These are phyloP conservation scores for Chaetomium strumarium DNA, from an alignment of 2,329 filamentous ascomycete species.

Conservation along the genomic window DNA sequence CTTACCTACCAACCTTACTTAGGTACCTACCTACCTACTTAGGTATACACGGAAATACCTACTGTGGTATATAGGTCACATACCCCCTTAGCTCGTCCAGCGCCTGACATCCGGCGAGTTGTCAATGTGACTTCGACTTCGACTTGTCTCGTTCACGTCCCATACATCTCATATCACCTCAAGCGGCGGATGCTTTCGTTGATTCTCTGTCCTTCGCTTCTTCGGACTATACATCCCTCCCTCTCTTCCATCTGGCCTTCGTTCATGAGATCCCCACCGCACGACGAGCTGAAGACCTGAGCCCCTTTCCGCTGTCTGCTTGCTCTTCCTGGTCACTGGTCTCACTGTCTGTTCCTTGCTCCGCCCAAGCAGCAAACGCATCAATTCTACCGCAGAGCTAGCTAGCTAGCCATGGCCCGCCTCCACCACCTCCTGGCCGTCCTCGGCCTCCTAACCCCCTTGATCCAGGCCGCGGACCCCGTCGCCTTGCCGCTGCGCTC, in stretches of 20 bases:
- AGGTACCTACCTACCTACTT: no score
- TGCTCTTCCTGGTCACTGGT: no score
- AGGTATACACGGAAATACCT: no score
- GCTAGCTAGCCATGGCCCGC: conserved; percentile 8
- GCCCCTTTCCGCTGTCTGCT: no score
- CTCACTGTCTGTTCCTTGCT: no score
- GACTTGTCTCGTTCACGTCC: no score
- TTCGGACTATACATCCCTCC: not conserved
- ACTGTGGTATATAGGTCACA: no score
- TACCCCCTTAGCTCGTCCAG: no score
- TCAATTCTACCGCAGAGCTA: not conserved
- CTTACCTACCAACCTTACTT: no score
- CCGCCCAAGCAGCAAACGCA: not conserved
- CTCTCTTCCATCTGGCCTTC: not conserved
- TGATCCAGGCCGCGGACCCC: not conserved
- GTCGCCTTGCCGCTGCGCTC: conserved; percentile 38
- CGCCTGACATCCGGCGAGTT: no score
- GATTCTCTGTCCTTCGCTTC: not conserved
- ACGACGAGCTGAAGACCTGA: not conserved
- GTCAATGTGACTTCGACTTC: no score
- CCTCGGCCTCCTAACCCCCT: conserved; percentile 12
- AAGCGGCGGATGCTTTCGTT: not conserved
- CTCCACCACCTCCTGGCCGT: conserved; percentile 16
- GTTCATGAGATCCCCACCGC: not conserved
- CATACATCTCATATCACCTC: no score